phyloP scores from a whole-genome alignment of 2,329 filamentous ascomycete species.

The Arachnopeziza araneosa region DNA sequence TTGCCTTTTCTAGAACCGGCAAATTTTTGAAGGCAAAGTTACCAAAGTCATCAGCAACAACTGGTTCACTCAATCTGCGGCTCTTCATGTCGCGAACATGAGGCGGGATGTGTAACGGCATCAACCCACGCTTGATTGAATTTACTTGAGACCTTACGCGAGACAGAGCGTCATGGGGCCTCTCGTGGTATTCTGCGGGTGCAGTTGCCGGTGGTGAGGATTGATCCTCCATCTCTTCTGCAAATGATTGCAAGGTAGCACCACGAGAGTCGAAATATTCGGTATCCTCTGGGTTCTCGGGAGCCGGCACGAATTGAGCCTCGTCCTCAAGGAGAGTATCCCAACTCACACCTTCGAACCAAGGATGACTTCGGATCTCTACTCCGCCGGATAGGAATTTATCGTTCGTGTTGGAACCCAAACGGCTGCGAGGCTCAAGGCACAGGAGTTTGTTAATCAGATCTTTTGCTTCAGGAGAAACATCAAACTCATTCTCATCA shows the following conservation, averaged over 20 bases:
- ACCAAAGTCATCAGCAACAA: slow-evolving; percentile 87
- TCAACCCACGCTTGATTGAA: slow-evolving; percentile 81
- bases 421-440: slow-evolving; percentile 70
- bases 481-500: slow-evolving; percentile 69
- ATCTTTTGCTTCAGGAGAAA: slow-evolving; percentile 86
- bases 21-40: slow-evolving; percentile 97
- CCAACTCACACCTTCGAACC: slow-evolving; percentile 88
- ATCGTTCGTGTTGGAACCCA: slow-evolving; percentile 82
- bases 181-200: slow-evolving; percentile 74
- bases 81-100: slow-evolving; percentile 90
- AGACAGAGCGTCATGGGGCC: slow-evolving; percentile 91
- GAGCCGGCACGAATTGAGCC: slow-evolving; percentile 87
- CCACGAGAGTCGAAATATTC: slow-evolving; percentile 95
- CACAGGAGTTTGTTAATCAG: slow-evolving; percentile 90
- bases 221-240: slow-evolving; percentile 91
- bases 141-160: slow-evolving; percentile 83
- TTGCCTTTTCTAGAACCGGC: slow-evolving; percentile 92
- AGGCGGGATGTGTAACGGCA: slow-evolving; percentile 93
- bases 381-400: slow-evolving; percentile 79
- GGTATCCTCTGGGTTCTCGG: slow-evolving; percentile 92
- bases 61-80: slow-evolving; percentile 83
- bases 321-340: slow-evolving; percentile 88
- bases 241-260: slow-evolving; percentile 86
- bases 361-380: slow-evolving; percentile 83
- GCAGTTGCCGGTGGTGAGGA: slow-evolving; percentile 64